phyloP scores from a whole-genome alignment of 2,329 filamentous ascomycete genomes.

The Paraconiothyrium brasiliense region DNA sequence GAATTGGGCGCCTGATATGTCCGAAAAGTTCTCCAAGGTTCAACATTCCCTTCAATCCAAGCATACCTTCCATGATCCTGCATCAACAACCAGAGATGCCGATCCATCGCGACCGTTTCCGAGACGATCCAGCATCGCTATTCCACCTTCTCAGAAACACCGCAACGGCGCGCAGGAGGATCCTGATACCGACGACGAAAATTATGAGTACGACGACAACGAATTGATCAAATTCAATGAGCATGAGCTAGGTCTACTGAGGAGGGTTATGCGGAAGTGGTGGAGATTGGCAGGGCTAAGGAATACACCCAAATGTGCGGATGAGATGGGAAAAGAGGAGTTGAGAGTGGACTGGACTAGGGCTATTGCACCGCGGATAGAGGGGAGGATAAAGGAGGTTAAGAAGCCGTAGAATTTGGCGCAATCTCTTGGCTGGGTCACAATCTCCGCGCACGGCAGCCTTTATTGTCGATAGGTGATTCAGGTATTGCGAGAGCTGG shows the following conservation, averaged over 20 bases:
- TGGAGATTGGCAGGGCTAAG: slow-evolving; percentile 72
- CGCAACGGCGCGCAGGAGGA: slow-evolving; percentile 28
- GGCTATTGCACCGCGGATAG: slow-evolving; percentile 78
- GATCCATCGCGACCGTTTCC: slow-evolving; percentile 29
- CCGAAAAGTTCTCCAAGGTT: slow-evolving; percentile 72
- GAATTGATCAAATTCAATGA: slow-evolving; percentile 53
- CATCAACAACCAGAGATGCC: slow-evolving; percentile 37
- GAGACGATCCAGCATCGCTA: slow-evolving; percentile 13
- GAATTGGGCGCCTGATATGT: slow-evolving; percentile 70
- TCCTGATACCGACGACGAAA: slow-evolving; percentile 50
- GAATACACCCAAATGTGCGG: slow-evolving; percentile 56
- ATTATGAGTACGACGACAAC: slow-evolving; percentile 50
- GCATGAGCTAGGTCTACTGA: slow-evolving; percentile 67
- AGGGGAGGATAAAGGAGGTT: slow-evolving; percentile 72
- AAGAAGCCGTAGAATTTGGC: slow-evolving; percentile 2
- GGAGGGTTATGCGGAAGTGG: slow-evolving; percentile 78
- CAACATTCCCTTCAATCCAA: slow-evolving; percentile 67
- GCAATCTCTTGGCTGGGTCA: not conserved
- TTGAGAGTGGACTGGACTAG: slow-evolving; percentile 77
- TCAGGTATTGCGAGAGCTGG: not conserved
- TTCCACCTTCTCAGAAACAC: slow-evolving; percentile 3
- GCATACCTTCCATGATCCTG: slow-evolving; percentile 57
- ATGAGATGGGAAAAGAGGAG: slow-evolving; percentile 67
- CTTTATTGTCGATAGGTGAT: not conserved
- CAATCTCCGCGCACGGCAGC: not conserved